Base-by-base conservation (phyloP, 345 rosid species). In the Acer yangbiense region DNA sequence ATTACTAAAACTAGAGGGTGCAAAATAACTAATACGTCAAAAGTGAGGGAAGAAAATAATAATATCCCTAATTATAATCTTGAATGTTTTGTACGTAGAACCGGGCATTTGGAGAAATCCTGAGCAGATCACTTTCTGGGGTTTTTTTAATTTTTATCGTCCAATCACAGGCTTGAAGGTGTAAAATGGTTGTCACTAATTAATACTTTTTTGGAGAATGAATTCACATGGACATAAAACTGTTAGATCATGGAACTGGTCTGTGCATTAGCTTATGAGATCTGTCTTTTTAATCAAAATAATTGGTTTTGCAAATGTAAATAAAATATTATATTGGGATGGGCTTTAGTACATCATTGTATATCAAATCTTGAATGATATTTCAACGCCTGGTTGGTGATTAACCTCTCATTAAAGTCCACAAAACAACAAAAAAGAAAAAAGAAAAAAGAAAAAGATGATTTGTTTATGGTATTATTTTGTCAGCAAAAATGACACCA, bases 351-450 rank as follows among this genome's bases (percentile, higher is more conserved):
- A 29, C 57, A 35, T 5, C 39, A 35, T 35, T 35, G 66, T 54
- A 54, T 16, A 41, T 35, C 78, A 75, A 66, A 52, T 50, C 71
- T 21, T 54, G 50, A 54, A n/a, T 76, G 72, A 58, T 67, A 78
- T 72, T 84, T 84, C 85, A 75, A 79, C 82, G 12, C 43, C 72
- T 72, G 86, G 83, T 77, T 25, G 77, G 78, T 79, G 71, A 48
- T 62, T 20, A 18, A 8, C 68, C 23, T 25, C 4, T 18, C 10
- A 18, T 55, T 20, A 85, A 89, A 83, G 88, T 86, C 86, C 27
- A 48, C 83, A 73, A 79, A 78, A 82, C 78, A 70, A 86, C 81
- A 77, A 77, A 77, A 17, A 57, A 18, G 6, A 73, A 35, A 35
- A 35, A 35, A 4, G 4, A 32, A 32, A 29, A 29, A 32, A 4